Evolutionary conservation across 257 asterid genomes (phyloP).

Genomic region (Solanum tarijense): DNA sequence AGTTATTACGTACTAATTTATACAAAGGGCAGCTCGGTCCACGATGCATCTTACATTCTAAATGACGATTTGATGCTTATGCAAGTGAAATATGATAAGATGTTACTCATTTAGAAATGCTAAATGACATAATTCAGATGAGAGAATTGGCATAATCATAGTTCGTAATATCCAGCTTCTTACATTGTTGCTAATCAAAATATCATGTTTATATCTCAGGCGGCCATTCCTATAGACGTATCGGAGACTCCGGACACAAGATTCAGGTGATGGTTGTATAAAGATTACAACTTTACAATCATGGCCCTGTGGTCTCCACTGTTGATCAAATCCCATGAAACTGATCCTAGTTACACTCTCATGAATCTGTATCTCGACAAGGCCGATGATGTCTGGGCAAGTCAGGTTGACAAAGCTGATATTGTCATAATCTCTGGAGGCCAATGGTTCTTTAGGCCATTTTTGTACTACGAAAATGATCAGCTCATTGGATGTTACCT

Average conservation of each 20-base stretch:
- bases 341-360: conserved; percentile 5
- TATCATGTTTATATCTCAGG: not conserved
- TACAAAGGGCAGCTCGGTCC: not conserved
- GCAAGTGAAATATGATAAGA: too few species aligned
- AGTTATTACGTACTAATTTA: too few species aligned
- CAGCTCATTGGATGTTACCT: conserved; percentile 31
- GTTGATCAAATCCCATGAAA: not conserved
- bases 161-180: not conserved
- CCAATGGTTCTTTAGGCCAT: conserved; percentile 33
- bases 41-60: too few species aligned
- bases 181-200: not conserved
- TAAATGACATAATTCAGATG: too few species aligned
- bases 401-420: not conserved
- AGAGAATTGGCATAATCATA: not conserved
- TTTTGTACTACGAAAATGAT: conserved; percentile 16
- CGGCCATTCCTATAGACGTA: not conserved
- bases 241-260: not conserved
- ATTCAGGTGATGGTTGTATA: conserved; percentile 10
- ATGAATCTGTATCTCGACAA: conserved; percentile 3
- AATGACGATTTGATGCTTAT: too few species aligned
- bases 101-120: too few species aligned
- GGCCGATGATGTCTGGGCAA: conserved; percentile 6
- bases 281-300: conserved; percentile 8
- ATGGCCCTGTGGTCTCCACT: conserved; percentile 11
- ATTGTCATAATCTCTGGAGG: conserved; percentile 10